Evolutionary conservation across 768 basidiomycete genomes (phyloP).

Genomic region (Pulveroboletus sp.): DNA sequence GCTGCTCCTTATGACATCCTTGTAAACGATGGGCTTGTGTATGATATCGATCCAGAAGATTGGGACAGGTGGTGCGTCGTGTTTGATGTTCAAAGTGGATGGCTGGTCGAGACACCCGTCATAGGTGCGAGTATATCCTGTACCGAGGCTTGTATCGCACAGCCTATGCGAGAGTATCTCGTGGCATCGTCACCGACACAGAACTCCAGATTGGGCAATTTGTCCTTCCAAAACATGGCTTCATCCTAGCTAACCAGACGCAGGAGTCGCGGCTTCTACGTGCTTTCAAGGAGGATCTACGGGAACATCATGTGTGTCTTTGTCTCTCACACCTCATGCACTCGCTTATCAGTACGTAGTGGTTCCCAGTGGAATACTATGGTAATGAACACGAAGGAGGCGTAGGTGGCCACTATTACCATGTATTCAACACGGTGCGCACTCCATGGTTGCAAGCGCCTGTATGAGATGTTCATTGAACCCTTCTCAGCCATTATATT

Average conservation of each 20-base stretch:
- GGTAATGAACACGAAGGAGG: conserved; percentile 51
- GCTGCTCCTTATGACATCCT: conserved; percentile 75
- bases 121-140: conserved; percentile 87
- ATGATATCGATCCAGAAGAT: conserved; percentile 77
- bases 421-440: conserved; percentile 70
- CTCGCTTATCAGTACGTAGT: conserved; percentile 37
- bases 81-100: neutral
- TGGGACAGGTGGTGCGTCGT: conserved; percentile 58
- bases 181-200: conserved; percentile 84
- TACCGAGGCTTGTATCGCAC: conserved; percentile 79
- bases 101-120: neutral
- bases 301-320: conserved; percentile 54
- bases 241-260: conserved; percentile 52
- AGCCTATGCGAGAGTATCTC: conserved; percentile 77
- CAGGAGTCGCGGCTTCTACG: conserved; percentile 63
- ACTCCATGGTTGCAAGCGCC: neutral
- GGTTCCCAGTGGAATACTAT: conserved; percentile 75
- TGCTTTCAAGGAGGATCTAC: conserved; percentile 60
- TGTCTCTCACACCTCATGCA: neutral
- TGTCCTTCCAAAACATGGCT: conserved; percentile 60
- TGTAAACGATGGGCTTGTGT: conserved; percentile 70
- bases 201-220: conserved; percentile 89
- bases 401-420: conserved; percentile 68
- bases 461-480: neutral
- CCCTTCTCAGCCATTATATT: conserved; percentile 46